Conservation (phyloP, 1,284 basidiomycete genomes). For the Exobasidium cylindrosporum region DNA sequence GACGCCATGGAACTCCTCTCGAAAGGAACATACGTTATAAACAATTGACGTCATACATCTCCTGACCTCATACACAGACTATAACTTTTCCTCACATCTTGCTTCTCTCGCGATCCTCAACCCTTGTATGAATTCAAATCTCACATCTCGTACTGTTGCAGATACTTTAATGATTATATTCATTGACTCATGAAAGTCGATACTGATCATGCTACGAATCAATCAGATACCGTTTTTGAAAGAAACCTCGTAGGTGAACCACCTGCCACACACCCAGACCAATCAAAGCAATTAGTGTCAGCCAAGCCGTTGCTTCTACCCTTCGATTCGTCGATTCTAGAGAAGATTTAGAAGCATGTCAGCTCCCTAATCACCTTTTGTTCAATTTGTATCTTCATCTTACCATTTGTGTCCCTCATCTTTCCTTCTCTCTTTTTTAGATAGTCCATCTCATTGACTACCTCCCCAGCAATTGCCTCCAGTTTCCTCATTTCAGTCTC, state of each 20-base stretch:
- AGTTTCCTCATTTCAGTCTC: constrained; percentile 98
- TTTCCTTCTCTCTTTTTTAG: constrained; percentile 82
- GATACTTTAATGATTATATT: background rate
- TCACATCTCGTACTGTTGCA: too few relatives aligned
- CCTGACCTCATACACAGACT: background rate
- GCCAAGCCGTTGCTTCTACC: constrained; percentile 88
- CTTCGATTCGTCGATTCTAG: constrained; percentile 84
- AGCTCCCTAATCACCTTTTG: too few relatives aligned
- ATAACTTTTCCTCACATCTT: background rate
- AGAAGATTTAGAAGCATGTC: background rate
- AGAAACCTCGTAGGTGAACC: constrained; percentile 85
- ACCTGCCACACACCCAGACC: constrained; percentile 92
- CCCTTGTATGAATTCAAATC: background rate
- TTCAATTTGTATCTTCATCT: too few relatives aligned
- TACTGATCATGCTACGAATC: background rate
- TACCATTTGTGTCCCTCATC: constrained; percentile 89
- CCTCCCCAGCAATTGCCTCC: constrained; percentile 88
- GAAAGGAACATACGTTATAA: background rate
- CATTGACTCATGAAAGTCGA: background rate
- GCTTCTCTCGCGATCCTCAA: background rate
- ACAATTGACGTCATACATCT: background rate
- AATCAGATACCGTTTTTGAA: constrained; percentile 62
- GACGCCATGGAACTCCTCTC: constrained; percentile 19
- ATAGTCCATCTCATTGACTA: constrained; percentile 90
- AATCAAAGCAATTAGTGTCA: constrained; percentile 75